A percentile compares a stretch with the other conserved stretches of the same genome.
Conservation (phyloP, 2,329 filamentous ascomycete genomes). For the Hymenoscyphus albidus region DNA sequence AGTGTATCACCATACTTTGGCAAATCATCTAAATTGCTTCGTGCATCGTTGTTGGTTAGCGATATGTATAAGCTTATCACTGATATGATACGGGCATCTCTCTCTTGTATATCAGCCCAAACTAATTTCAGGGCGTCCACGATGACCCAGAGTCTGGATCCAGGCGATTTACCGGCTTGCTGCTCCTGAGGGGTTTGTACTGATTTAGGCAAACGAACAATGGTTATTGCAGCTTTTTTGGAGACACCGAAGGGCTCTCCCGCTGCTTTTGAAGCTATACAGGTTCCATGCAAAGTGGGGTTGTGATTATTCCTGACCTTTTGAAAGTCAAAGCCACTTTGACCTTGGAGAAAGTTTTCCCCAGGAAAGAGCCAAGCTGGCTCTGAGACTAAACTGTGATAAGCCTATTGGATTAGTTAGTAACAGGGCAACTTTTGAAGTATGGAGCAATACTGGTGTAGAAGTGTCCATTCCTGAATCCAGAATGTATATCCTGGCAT, state of each 20-base stretch:
- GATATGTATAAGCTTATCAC: neutral
- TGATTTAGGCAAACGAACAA: neutral
- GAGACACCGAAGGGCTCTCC: neutral
- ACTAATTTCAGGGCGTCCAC: neutral
- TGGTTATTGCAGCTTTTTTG: neutral
- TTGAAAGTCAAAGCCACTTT: neutral
- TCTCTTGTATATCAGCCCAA: neutral
- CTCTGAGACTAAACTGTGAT: neutral
- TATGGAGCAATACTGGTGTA: neutral
- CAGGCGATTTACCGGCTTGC: neutral
- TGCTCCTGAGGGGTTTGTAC: neutral
- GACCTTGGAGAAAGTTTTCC: neutral
- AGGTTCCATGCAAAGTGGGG: neutral
- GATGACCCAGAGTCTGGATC: neutral
- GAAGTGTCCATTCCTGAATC: slow-evolving; percentile 3
- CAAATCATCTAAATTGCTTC: neutral
- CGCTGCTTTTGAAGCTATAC: neutral
- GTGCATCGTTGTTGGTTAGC: neutral
- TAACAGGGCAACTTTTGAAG: neutral
- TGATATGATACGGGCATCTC: neutral
- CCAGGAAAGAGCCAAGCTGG: neutral
- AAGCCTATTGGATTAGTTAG: neutral
- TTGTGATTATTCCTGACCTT: neutral
- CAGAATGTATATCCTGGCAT: neutral
- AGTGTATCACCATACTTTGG: neutral